Evolutionary conservation across 441 rosid genomes (phyloP).

Genomic region (Croton laevigatus): DNA sequence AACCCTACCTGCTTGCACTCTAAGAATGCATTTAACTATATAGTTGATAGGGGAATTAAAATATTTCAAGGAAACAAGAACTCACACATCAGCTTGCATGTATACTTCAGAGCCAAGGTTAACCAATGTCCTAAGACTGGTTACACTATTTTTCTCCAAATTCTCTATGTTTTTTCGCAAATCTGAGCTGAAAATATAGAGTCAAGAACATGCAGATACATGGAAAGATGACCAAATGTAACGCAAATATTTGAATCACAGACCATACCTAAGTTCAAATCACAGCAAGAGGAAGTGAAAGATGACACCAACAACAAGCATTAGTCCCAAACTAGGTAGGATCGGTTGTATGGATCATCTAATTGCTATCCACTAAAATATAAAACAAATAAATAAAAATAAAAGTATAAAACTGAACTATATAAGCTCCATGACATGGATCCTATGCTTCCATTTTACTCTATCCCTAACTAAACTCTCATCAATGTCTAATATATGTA

Average conservation of each 20-base stretch:
- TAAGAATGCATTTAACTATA: background rate
- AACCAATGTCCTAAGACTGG: conserved; percentile 77
- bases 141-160: conserved; percentile 69
- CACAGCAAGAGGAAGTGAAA: background rate
- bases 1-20: background rate
- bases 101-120: conserved; percentile 91
- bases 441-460: too few relatives aligned
- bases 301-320: too few relatives aligned
- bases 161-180: conserved; percentile 66
- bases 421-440: too few relatives aligned
- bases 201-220: conserved; percentile 36
- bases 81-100: conserved; percentile 93
- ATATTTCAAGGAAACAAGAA: conserved; percentile 8
- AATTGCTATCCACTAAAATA: too few relatives aligned
- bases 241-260: background rate
- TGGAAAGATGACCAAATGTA: background rate
- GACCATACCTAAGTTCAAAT: background rate
- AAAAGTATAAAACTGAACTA: too few relatives aligned
- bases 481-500: too few relatives aligned
- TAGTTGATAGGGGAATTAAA: background rate
- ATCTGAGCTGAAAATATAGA: conserved; percentile 54
- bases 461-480: too few relatives aligned
- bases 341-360: too few relatives aligned
- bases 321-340: too few relatives aligned
- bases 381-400: too few relatives aligned